Evolutionary conservation across 2,329 filamentous ascomycete genomes (phyloP), one percentile per base, ranked within the genome.

Genomic region (Epichloe hybrida): DNA sequence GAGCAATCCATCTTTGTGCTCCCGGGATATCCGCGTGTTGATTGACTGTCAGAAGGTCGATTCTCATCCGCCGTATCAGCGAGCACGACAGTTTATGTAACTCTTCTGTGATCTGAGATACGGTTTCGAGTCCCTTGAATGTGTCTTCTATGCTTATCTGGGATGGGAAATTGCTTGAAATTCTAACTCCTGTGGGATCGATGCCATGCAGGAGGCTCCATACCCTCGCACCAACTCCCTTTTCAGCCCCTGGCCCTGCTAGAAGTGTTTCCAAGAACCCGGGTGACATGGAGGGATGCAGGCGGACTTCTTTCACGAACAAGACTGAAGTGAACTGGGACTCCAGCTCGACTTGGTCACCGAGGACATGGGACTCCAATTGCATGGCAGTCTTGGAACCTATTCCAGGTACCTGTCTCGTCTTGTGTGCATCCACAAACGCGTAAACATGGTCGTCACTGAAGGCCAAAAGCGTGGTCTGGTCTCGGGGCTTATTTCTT

Each of bases 121-220:
- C 63, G 0, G 74, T 81, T 57, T 84, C 78, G 1, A 95, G 71
- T 15, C 81, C 80, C 23, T 79, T 76, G 64, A 95, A 97, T 15
- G 88, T 93, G 66, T 97, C 90, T 63, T 97, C 91, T 55, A 97
- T 93, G 64, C 88, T 93, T 62, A 97, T 94, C 65, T 96, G 90
- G 1, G 80, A 81, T 0, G 91, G 91, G 1, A 94, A 67, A 43
- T 81, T 77, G 57, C 79, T 79, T 2, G 81, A 84, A 55, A 81
- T 74, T 47, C 81, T 80, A 17, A 97, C 88, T 52, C 87, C 81
- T 0, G 77, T 74, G 49, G 81, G 69, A 63, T 97, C 91, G 31
- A 88, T 73, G 5, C 90, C 91, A 63, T 96, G 84, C 2, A 97
- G 69, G 6, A 95, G 71, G 17, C 71, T 73, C 88, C 88, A 97